Percentiles rank a stretch among this genome's conserved stretches.
These are phyloP conservation scores for Aquilaria yunnanensis DNA, from an alignment of 345 rosid species.

Conservation along the genomic window DNA sequence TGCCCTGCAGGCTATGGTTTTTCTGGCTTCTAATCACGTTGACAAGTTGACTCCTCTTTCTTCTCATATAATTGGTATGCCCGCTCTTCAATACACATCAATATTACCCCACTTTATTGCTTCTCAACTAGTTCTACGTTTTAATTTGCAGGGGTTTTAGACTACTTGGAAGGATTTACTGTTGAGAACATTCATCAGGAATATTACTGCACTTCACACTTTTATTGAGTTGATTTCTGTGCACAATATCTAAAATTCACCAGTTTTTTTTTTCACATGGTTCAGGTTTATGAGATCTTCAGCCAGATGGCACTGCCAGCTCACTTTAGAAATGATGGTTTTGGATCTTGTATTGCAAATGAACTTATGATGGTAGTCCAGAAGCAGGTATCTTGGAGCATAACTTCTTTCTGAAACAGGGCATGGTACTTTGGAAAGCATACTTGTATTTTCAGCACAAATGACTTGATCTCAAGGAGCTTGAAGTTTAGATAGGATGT, in stretches of 20 bases:
- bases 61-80: conserved; percentile 68
- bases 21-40: conserved; percentile 51
- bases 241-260: conserved; percentile 14
- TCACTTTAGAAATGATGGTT: conserved; percentile 30
- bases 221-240: conserved; percentile 5
- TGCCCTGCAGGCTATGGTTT: conserved; percentile 59
- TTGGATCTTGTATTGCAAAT: conserved; percentile 57
- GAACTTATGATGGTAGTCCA: conserved; percentile 75
- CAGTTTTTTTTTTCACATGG: not conserved
- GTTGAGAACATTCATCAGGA: conserved; percentile 71
- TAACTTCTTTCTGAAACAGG: conserved; percentile 1
- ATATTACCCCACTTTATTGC: conserved; percentile 6
- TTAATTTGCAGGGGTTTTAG: conserved; percentile 61
- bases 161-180: conserved; percentile 80
- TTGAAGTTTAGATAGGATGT: not conserved
- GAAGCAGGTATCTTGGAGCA: conserved; percentile 55
- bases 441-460: not conserved
- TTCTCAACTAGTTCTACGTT: conserved; percentile 9
- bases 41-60: conserved; percentile 65
- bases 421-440: not conserved
- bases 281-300: conserved; percentile 81
- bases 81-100: not conserved
- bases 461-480: conserved; percentile 3
- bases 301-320: conserved; percentile 51
- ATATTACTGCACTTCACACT: conserved; percentile 9